Conservation (phyloP, 2,329 filamentous ascomycete genomes). For the Hypoxylon sp. region DNA sequence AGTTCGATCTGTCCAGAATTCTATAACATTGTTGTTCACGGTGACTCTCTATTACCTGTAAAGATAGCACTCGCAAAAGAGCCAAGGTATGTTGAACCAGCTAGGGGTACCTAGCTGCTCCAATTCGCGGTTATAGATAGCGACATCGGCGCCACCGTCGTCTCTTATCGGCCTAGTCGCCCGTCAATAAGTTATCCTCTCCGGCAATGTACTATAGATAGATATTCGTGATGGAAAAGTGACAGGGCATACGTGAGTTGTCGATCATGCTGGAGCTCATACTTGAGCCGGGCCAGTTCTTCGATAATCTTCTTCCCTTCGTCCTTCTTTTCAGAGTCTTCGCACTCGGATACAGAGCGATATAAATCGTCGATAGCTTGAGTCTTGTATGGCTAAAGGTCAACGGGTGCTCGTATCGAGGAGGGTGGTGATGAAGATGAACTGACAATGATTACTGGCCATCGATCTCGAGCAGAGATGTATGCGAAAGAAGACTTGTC, state of each 20-base stretch:
- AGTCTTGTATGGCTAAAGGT: constrained; percentile 69
- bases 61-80: constrained; percentile 94
- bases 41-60: constrained; percentile 72
- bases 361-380: constrained; percentile 96
- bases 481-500: constrained; percentile 91
- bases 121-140: constrained; percentile 88
- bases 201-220: background rate
- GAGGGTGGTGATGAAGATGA: background rate
- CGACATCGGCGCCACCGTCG: constrained; percentile 82
- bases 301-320: constrained; percentile 92
- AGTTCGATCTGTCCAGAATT: constrained; percentile 9
- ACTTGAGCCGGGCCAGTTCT: constrained; percentile 86
- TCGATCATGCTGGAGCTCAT: constrained; percentile 93
- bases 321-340: constrained; percentile 74
- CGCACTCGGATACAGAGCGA: constrained; percentile 73
- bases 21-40: background rate
- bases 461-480: constrained; percentile 86
- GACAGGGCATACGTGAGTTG: constrained; percentile 74
- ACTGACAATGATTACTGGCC: constrained; percentile 91
- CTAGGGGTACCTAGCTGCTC: constrained; percentile 78
- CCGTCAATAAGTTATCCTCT: background rate
- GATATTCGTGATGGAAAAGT: background rate
- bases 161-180: constrained; percentile 76
- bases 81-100: constrained; percentile 91
- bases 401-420: background rate